phyloP scores from a whole-genome alignment of 2,329 filamentous ascomycete species.

The Knufia fluminis region DNA sequence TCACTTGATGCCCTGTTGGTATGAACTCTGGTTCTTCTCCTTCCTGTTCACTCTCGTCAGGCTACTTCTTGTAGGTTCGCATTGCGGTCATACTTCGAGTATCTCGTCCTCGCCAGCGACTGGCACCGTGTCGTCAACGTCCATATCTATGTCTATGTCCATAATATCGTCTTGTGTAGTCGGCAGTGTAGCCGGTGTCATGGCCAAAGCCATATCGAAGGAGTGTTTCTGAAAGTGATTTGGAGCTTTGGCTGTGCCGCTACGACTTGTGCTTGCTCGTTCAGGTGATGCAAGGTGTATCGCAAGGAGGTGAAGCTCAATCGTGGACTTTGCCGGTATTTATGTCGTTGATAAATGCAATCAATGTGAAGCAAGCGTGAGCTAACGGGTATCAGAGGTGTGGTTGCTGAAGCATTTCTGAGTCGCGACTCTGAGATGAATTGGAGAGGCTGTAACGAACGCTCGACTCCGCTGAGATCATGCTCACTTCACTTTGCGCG shows the following conservation, averaged over 20 bases:
- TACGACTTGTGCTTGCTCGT: too few species aligned
- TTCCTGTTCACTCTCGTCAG: slow-evolving; percentile 18
- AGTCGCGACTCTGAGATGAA: not conserved
- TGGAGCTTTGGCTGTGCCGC: too few species aligned
- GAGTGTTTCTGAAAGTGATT: too few species aligned
- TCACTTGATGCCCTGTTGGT: slow-evolving; percentile 13
- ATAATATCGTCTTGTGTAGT: slow-evolving; percentile 20
- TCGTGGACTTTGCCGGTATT: too few species aligned
- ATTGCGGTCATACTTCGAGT: slow-evolving; percentile 20
- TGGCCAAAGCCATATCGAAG: slow-evolving; percentile 18
- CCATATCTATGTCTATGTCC: slow-evolving; percentile 25
- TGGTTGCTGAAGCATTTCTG: not conserved
- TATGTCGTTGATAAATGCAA: not conserved
- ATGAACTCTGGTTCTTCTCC: slow-evolving; percentile 23
- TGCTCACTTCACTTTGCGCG: not conserved
- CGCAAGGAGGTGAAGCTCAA: too few species aligned
- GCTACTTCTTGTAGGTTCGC: slow-evolving; percentile 8
- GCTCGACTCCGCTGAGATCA: slow-evolving; percentile 3
- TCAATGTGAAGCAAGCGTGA: slow-evolving; percentile 2
- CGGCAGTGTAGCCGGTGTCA: slow-evolving; percentile 13
- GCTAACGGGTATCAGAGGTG: not conserved
- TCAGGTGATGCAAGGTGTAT: too few species aligned
- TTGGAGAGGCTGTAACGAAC: not conserved
- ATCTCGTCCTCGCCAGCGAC: slow-evolving; percentile 19
- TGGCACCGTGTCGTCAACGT: slow-evolving; percentile 19